Evolutionary conservation across 768 basidiomycete species (phyloP), one percentile per base, ranked within the genome.

Genomic region (Trametes gibbosa): DNA sequence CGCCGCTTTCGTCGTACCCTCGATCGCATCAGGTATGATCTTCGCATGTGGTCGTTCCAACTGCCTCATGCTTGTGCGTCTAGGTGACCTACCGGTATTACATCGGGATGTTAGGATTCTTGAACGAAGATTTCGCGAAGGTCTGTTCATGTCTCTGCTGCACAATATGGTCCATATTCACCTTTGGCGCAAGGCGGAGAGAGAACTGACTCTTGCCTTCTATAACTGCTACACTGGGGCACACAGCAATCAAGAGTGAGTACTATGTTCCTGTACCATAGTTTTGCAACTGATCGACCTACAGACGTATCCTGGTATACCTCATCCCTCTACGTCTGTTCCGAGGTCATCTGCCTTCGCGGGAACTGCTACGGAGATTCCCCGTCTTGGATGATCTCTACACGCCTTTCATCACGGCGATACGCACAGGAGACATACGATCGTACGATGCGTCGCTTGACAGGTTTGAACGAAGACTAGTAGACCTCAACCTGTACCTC

Each of bases 71-170:
- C 6, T 24, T 25, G 62, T 56, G 42, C 60, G 58, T 59, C 42
- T 75, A 94, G 90, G 93, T 97, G 50, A 95, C 95, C 23, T 97
- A 90, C 74, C 81, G 86, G 61, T 99, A 96, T 77, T 98, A 98
- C 70, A 74, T 97, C 48, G 97, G 96, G 62, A 92, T 98, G 86
- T 79, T 98, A 61, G 88, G 85, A 68, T 98, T 98, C 75, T 73
- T 98, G 61, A 92, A 92, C 67, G 97, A 98, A 70, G 90, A 96
- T 49, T 95, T 92, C 68, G 79, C 76, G 39, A 93, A 93, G 76
- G 92, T 88, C 48, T 32, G 71, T 63, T 37, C 47, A 13, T n/a
- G 53, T 13, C n/a, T 45, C 52, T 24, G n/a, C 23, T 14, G 13
- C 6, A 24, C 48, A 12, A 13, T n/a, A 45, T 16, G 23, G 39